phyloP scores from a whole-genome alignment of 495 filamentous ascomycete species.

The Penicillium canescens region DNA sequence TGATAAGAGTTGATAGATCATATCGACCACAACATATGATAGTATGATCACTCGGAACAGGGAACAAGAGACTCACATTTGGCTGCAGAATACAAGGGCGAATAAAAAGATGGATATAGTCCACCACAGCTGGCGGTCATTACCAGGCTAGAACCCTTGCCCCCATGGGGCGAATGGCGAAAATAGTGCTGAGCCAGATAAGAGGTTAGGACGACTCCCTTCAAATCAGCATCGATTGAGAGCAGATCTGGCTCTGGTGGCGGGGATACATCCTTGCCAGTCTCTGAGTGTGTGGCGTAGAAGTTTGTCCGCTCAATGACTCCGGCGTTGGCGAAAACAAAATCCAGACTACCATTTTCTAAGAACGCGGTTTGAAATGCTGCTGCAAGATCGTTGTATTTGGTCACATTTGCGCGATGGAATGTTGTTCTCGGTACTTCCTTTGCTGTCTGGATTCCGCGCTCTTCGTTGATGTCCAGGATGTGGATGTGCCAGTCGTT shows the following conservation, averaged over 20 bases:
- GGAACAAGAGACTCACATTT: conserved; percentile 12
- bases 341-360: conserved; percentile 10
- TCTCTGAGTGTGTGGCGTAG: conserved; percentile 11
- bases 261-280: not conserved
- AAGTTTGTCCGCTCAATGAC: conserved; percentile 19
- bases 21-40: not conserved
- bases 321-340: conserved; percentile 25
- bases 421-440: conserved; percentile 7
- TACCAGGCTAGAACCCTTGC: conserved; percentile 12
- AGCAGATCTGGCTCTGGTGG: conserved; percentile 20
- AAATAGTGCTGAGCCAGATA: conserved; percentile 29
- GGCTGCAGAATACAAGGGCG: conserved; percentile 19
- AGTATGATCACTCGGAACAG: not conserved
- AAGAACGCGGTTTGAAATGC: conserved; percentile 12
- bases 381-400: conserved; percentile 15
- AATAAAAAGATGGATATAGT: conserved; percentile 17
- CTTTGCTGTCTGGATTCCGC: conserved; percentile 6
- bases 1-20: not conserved
- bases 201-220: conserved; percentile 18
- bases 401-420: conserved; percentile 15
- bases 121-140: conserved; percentile 24
- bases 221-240: conserved; percentile 18
- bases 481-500: conserved; percentile 13
- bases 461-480: conserved; percentile 14
- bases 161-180: conserved; percentile 14